Evolutionary conservation across 2,329 filamentous ascomycete species (phyloP), one percentile per base, ranked within the genome.

Genomic region (Talaromyces verruculosus): DNA sequence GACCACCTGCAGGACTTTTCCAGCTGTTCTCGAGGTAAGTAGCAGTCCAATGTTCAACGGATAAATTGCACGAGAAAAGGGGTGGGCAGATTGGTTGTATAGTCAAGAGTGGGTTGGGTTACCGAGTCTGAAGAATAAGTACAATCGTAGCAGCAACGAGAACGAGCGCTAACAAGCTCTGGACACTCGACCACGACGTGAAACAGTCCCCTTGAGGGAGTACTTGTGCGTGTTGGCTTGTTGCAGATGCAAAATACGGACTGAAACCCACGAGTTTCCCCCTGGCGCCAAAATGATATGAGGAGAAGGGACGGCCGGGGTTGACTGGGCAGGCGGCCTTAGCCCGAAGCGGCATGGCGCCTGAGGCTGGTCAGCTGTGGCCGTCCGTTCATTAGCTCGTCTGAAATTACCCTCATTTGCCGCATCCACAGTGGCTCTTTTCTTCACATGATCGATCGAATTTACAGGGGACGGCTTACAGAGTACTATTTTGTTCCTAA

Each of bases 221-320:
- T 41, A 41, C 5, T 25, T 19, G 30, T 37, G 33, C 33, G 53
- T 25, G 33, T 8, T 33, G 30, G 30, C 30, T 33, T 57, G 53
- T 35, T 33, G n/a, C 30, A 53, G 25, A 45, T 19, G n/a, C 43
- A 19, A 22, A 45, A 49, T 25, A 17, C 35, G 57, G 25, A 60
- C 57, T 60, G 57, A 60, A 60, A 60, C 57, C 57, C 57, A 60
- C 57, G 57, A 60, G 57, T n/a, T 30, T 30, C 37, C 57, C 57
- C 57, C 57, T 60, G 57, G 57, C 57, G 57, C 13, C 57, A 60
- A 43, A 60, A 10, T 43, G 57, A n/a, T 41, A 37, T 33, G 15
- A 60, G 37, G 15, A 60, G 37, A 45, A 45, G 15, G 57, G 25
- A 43, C 37, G 57, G 7, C 22, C 35, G 57, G 39, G 57, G 37